A percentile compares a stretch with the other conserved stretches of the same genome.
Evolutionary conservation across 345 rosid genomes (phyloP).

Genomic region (Hevea brasiliensis): DNA sequence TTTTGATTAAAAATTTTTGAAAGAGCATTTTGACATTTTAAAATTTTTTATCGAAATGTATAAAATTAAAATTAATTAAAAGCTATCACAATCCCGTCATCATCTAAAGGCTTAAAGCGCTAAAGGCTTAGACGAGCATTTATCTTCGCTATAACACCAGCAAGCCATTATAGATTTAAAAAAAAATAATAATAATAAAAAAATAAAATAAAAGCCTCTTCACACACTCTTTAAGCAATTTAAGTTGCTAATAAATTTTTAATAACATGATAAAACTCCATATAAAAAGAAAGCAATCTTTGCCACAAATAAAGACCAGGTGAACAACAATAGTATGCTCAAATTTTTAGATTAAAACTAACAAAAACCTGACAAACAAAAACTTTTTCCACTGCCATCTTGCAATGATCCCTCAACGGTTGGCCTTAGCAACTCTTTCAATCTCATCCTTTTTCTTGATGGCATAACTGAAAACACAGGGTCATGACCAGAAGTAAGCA

Average conservation of each 20-base stretch:
- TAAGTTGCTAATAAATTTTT: background rate
- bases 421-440: slow-evolving; percentile 98
- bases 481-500: background rate
- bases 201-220: no score
- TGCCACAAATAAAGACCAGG: background rate
- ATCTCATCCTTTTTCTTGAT: slow-evolving; percentile 98
- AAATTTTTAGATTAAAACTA: background rate
- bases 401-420: slow-evolving; percentile 52
- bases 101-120: no score
- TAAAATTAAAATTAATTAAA: no score
- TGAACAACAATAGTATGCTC: background rate
- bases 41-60: no score
- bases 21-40: no score
- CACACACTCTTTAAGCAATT: no score
- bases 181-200: no score
- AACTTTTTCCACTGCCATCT: slow-evolving; percentile 5
- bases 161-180: no score
- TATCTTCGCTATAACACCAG: no score
- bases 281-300: background rate
- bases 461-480: slow-evolving; percentile 51
- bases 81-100: no score
- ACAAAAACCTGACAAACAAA: background rate
- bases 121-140: no score
- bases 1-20: no score
- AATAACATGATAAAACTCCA: slow-evolving; percentile 1